These are phyloP conservation scores for Lanzia echinophila DNA, from an alignment of 2,329 filamentous ascomycete species.

Conservation along the genomic window DNA sequence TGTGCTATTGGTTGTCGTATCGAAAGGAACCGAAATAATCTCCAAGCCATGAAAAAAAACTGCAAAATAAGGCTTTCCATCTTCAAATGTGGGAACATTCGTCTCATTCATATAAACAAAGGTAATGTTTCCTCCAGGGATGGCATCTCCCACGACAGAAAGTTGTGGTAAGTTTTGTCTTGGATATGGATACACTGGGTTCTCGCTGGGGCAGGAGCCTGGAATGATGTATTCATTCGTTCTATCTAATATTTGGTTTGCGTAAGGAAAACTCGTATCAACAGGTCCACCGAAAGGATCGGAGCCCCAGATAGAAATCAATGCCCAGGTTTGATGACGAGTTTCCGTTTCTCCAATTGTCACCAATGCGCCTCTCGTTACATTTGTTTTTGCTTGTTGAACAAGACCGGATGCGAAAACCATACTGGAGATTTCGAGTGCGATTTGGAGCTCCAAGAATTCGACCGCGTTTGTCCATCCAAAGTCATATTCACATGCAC, in stretches of 20 bases:
- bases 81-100: constrained; percentile 23
- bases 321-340: constrained; percentile 36
- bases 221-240: constrained; percentile 31
- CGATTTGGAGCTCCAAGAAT: constrained; percentile 30
- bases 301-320: constrained; percentile 36
- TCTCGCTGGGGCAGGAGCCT: constrained; percentile 31
- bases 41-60: constrained; percentile 36
- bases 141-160: constrained; percentile 22
- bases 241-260: constrained; percentile 36
- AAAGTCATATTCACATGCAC: constrained; percentile 31
- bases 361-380: constrained; percentile 34
- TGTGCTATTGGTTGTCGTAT: constrained; percentile 30
- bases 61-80: constrained; percentile 31
- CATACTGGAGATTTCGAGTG: constrained; percentile 35
- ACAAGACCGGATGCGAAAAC: constrained; percentile 35
- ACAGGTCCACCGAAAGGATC: constrained; percentile 36
- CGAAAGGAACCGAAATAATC: constrained; percentile 33
- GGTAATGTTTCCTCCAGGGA: constrained; percentile 29
- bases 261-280: constrained; percentile 38
- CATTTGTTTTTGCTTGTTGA: constrained; percentile 29
- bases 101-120: constrained; percentile 29
- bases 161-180: constrained; percentile 32
- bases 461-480: constrained; percentile 17
- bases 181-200: constrained; percentile 35
- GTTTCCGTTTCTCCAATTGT: constrained; percentile 34